phyloP scores from a whole-genome alignment of 805 yeast genomes.

The Metschnikowia similis region DNA sequence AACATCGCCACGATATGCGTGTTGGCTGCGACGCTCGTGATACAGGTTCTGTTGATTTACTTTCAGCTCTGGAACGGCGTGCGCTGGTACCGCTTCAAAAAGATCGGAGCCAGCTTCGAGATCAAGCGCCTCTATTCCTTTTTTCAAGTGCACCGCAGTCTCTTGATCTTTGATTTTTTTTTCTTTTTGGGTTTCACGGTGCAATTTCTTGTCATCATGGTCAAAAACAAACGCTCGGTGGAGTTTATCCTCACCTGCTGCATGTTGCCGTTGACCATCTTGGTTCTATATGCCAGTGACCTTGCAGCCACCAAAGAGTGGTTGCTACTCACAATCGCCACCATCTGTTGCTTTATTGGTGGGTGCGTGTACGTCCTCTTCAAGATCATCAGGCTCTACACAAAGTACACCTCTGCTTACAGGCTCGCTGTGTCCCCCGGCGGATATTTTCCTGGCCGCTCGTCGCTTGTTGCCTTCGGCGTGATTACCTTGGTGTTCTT shows the following conservation, averaged over 20 bases:
- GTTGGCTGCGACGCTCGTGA: slow-evolving; percentile 31
- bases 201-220: slow-evolving; percentile 45
- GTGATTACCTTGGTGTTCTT: slow-evolving; percentile 38
- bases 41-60: slow-evolving; percentile 26
- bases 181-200: slow-evolving; percentile 49
- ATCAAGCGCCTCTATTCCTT: slow-evolving; percentile 33
- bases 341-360: slow-evolving; percentile 30
- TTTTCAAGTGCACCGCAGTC: slow-evolving; percentile 38
- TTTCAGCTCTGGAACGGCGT: slow-evolving; percentile 35
- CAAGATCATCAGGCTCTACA: slow-evolving; percentile 43
- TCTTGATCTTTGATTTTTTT: slow-evolving; percentile 41
- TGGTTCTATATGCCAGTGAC: slow-evolving; percentile 34
- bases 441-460: slow-evolving; percentile 41
- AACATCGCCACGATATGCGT: slow-evolving; percentile 42
- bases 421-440: slow-evolving; percentile 26
- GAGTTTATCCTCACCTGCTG: slow-evolving; percentile 46
- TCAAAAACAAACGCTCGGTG: slow-evolving; percentile 28
- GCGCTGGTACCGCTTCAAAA: slow-evolving; percentile 45
- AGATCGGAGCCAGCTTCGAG: slow-evolving; percentile 44
- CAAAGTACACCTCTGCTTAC: slow-evolving; percentile 38
- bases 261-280: slow-evolving; percentile 42
- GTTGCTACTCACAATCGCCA: slow-evolving; percentile 20
- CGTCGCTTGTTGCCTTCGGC: slow-evolving; percentile 43
- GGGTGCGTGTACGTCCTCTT: slow-evolving; percentile 45
- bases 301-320: slow-evolving; percentile 34